phyloP scores from a whole-genome alignment of 2,329 filamentous ascomycete genomes.

The Xylaria sp. region DNA sequence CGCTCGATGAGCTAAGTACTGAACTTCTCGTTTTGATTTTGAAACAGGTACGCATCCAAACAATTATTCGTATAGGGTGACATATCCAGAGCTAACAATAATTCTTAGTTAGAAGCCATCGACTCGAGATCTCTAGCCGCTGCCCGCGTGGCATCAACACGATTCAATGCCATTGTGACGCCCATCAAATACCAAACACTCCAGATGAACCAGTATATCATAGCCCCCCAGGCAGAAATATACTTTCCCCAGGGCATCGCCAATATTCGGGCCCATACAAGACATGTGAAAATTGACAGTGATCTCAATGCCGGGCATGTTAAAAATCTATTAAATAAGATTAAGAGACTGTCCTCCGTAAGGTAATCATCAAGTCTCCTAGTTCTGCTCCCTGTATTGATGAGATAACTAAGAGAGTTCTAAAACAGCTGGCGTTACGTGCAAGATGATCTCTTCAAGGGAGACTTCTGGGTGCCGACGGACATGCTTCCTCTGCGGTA shows the following conservation, averaged over 20 bases:
- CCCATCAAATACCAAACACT: constrained; percentile 57
- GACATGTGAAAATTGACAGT: constrained; percentile 55
- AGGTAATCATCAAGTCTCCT: constrained; percentile 48
- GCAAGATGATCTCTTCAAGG: constrained; percentile 45
- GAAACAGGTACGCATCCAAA: constrained; percentile 51
- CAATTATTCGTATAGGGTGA: background rate
- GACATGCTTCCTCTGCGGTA: constrained; percentile 53
- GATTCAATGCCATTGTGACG: constrained; percentile 56
- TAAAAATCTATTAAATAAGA: constrained; percentile 51
- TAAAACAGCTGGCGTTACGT: constrained; percentile 55
- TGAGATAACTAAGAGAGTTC: constrained; percentile 3
- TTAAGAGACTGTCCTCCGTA: constrained; percentile 54
- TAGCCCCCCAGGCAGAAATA: constrained; percentile 50
- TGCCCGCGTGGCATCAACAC: constrained; percentile 54
- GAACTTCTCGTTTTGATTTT: constrained; percentile 58
- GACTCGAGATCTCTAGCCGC: constrained; percentile 51
- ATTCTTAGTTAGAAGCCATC: constrained; percentile 54
- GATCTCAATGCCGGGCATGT: constrained; percentile 55
- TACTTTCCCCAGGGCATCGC: constrained; percentile 50
- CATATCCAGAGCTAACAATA: constrained; percentile 30
- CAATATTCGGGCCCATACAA: constrained; percentile 54
- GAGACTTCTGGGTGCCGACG: constrained; percentile 53
- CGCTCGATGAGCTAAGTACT: constrained; percentile 54
- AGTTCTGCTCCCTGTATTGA: background rate
- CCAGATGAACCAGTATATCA: constrained; percentile 53